Evolutionary conservation across 176 grass and related monocot genomes (phyloP), one percentile per base, ranked within the genome.

Genomic region (Otatea glauca): DNA sequence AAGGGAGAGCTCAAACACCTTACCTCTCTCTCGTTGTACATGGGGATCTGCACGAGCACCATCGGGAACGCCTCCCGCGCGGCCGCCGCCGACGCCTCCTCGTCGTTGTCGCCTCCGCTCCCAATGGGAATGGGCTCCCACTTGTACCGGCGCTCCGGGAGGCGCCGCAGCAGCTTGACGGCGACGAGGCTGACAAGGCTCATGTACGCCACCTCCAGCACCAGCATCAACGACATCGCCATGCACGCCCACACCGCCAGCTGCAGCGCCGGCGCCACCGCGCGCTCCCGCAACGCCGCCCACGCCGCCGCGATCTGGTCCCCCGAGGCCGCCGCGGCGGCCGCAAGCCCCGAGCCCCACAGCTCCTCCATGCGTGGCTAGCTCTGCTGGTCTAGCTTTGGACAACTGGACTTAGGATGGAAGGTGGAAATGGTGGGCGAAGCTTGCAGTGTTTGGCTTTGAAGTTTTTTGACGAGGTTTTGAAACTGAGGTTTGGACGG

Each of bases 11-110:
- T n/a, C 21, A 4, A 50, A 25, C 39, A 16, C 12, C 84, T 89
- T 84, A 94, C 92, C 92, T 94, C 92, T 87, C 80, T 87, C 79
- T 94, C 92, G 73, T 94, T 94, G 89, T 75, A 94, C 92, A 94
- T 92, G 69, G 92, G 92, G 90, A 98, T 98, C 89, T 98, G 96
- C 86, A 98, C 93, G 35, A 98, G 93, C 87, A 98, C 96, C 92
- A 87, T 82, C 3, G 96, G 91, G 39, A 82, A 95, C 15, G 77
- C 44, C 8, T 44, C 68, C 68, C 41, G 37, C 47, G 14, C 68
- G 7, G 58, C 59, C 3, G 12, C 34, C 4, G 7, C 10, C 23
- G 29, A 29, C 29, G 68, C 45, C 1, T 72, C 76, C 21, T 88
- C 85, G 48, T 80, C 79, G 68, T 88, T 81, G 51, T 48, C 53